Conservation (phyloP, 2,329 filamentous ascomycete genomes). For the Chaetomiaceae sp. region DNA sequence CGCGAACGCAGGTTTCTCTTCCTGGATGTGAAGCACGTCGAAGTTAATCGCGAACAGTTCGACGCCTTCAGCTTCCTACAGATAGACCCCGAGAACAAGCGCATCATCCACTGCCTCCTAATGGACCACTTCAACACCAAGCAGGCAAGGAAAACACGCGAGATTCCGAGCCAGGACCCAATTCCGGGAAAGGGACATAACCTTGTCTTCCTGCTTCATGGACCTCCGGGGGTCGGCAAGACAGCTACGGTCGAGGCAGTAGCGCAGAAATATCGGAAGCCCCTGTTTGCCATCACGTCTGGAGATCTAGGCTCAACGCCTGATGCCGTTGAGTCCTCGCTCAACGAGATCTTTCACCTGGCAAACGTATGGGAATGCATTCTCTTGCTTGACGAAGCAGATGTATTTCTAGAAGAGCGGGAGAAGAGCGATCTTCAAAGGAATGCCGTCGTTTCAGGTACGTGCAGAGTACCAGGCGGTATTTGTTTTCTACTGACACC, state of each 20-base stretch:
- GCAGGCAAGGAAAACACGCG: neutral
- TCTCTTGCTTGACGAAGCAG: constrained; percentile 28
- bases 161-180: constrained; percentile 1
- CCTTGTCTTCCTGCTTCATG: constrained; percentile 23
- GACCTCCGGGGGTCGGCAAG: constrained; percentile 27
- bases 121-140: constrained; percentile 13
- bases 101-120: neutral
- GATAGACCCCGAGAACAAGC: neutral
- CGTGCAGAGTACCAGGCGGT: neutral
- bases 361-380: constrained; percentile 19
- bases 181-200: constrained; percentile 29
- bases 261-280: constrained; percentile 23
- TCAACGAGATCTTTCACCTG: constrained; percentile 13
- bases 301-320: constrained; percentile 15
- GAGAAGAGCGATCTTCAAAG: constrained; percentile 16
- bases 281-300: constrained; percentile 21
- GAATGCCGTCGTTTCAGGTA: constrained; percentile 26
- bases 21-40: neutral
- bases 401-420: constrained; percentile 28
- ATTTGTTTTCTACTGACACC: no score
- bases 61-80: neutral
- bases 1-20: neutral
- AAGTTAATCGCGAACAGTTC: neutral
- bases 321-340: constrained; percentile 18
- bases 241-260: constrained; percentile 24